Evolutionary conservation across 2,329 filamentous ascomycete species (phyloP), one percentile per base, ranked within the genome.

Genomic region (Cercospora beticola): DNA sequence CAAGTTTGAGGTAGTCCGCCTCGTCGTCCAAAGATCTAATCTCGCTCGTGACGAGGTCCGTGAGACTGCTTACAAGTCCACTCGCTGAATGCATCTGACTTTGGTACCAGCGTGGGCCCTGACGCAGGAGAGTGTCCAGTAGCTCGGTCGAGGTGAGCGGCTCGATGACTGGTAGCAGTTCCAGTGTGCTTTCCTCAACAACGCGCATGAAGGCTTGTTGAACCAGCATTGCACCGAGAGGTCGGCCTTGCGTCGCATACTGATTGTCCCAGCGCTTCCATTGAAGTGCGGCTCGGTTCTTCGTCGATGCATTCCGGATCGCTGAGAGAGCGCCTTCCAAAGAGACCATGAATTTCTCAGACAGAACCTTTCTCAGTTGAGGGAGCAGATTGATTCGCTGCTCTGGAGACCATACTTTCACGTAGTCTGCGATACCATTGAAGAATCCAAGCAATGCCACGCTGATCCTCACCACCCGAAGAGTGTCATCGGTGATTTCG

Each of bases 401-500:
- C 3, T 88, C 86, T 1, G 90, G 84, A 68, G 83, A 88, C 93
- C 94, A 99, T 74, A 97, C 94, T 70, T 90, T 87, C 9, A 90
- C 88, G 77, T 94, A 88, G 5, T 89, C 88, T 3, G 93, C 89
- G 4, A 91, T 90, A 23, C 93, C 94, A 76, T 94, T 89, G 63
- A 99, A 82, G 77, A 99, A 97, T 0, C 95, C 96, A 26, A 97
- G 82, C n/a, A 99, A 83, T 0, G 94, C 94, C 59, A 97, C 87
- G 6, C 91, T 88, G 72, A 97, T 87, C 18, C 91, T 92, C 63
- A 93, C 88, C 63, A 74, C 73, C 21, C 69, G 68, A 28, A 78
- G 65, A 5, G 74, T 72, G 49, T 72, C 70, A 14, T 76, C 72
- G 33, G 72, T 70, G 18, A 73, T 66, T 46, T 73, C 69, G 43